phyloP scores from a whole-genome alignment of 2,329 filamentous ascomycete genomes.

The Penicillium capsulatum region DNA sequence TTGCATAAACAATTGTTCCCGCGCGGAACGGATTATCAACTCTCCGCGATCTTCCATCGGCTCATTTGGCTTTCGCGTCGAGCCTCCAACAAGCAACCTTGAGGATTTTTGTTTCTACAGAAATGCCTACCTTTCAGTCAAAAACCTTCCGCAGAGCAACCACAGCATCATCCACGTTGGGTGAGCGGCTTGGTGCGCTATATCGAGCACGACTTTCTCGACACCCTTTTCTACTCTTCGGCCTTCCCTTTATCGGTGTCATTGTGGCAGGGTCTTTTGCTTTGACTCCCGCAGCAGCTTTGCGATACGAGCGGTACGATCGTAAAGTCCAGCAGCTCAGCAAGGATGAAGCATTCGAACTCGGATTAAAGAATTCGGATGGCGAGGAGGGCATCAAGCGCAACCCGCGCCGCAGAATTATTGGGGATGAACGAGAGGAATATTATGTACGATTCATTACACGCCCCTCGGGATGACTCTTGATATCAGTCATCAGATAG shows the following conservation, averaged over 20 bases:
- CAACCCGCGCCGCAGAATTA: conserved; percentile 42
- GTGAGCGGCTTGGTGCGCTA: conserved; percentile 64
- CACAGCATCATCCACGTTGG: conserved; percentile 49
- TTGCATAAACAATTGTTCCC: conserved; percentile 21
- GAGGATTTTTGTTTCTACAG: conserved; percentile 1
- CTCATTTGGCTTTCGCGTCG: too few relatives aligned
- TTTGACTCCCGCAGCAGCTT: conserved; percentile 85
- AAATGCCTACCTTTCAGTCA: conserved; percentile 61
- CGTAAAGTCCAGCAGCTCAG: conserved; percentile 80
- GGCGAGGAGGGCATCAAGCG: conserved; percentile 70
- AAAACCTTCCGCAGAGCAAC: conserved; percentile 65
- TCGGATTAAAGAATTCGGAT: conserved; percentile 63
- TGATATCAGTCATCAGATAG: neutral
- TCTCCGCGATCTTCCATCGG: conserved; percentile 1
- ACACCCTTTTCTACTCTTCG: conserved; percentile 88
- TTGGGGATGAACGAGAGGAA: conserved; percentile 45
- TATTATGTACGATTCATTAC: conserved; percentile 48
- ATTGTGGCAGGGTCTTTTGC: conserved; percentile 93
- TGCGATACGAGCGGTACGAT: conserved; percentile 91
- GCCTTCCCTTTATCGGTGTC: conserved; percentile 82
- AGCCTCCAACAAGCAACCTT: neutral
- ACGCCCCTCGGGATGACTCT: neutral
- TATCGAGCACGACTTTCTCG: conserved; percentile 73
- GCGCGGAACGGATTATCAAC: conserved; percentile 18
- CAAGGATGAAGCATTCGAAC: conserved; percentile 78